Evolutionary conservation across 768 basidiomycete genomes (phyloP).

Genomic region (Galerina sulciceps): DNA sequence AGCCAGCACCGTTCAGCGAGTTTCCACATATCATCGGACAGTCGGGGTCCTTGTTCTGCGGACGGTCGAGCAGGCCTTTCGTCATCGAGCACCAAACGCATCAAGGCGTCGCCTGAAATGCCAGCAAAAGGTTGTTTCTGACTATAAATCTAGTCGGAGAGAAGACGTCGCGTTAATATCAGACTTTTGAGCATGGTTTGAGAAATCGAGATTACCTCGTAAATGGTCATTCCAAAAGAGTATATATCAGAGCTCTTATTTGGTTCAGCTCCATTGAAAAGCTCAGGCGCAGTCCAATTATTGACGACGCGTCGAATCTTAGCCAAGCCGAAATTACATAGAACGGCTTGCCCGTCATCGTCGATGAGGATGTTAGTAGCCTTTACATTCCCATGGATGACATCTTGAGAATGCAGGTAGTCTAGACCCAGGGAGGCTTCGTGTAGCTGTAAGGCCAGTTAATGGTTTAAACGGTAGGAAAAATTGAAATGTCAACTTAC

Average conservation of each 20-base stretch:
- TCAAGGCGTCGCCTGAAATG: background rate
- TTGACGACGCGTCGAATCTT: slow-evolving; percentile 22
- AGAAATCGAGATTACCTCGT: slow-evolving; percentile 14
- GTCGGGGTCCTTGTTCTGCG: background rate
- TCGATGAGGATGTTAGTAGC: slow-evolving; percentile 24
- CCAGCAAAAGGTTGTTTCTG: background rate
- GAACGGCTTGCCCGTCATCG: slow-evolving; percentile 11
- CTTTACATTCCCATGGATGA: slow-evolving; percentile 24
- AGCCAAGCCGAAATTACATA: slow-evolving; percentile 27
- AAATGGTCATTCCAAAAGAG: slow-evolving; percentile 26
- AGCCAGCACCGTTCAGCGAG: background rate
- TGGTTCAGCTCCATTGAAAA: slow-evolving; percentile 12
- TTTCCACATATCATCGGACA: background rate
- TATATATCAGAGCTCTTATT: slow-evolving; percentile 22
- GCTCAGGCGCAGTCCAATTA: slow-evolving; percentile 24
- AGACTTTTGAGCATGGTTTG: no score
- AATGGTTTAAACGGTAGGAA: background rate
- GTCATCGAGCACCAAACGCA: background rate
- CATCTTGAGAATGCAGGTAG: slow-evolving; percentile 23
- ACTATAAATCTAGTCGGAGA: background rate
- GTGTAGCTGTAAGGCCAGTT: background rate
- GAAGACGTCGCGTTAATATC: background rate
- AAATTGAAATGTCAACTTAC: background rate
- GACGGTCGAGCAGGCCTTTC: background rate
- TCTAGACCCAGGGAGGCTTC: background rate